Evolutionary conservation across 306 rosid genomes (phyloP).

Genomic region (Fagus sylvatica): DNA sequence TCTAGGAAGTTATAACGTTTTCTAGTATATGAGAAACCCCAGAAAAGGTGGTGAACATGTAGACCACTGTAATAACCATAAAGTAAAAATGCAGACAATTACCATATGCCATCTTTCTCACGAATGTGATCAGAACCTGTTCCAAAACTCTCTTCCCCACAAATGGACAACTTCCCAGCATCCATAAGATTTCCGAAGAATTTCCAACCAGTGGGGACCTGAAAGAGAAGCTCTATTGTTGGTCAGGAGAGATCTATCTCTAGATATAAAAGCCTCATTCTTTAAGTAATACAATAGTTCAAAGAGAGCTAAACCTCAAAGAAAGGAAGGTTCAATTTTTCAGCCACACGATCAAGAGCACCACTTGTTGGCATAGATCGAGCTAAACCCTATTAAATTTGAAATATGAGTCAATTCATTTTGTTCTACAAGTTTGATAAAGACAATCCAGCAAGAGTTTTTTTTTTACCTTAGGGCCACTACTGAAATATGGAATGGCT

Average conservation of each 20-base stretch:
- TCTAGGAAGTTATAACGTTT: not conserved
- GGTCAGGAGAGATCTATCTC: constrained; percentile 24
- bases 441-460: constrained; percentile 15
- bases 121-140: constrained; percentile 99
- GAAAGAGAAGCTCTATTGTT: constrained; percentile 27
- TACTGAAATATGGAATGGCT: constrained; percentile 81
- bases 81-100: constrained; percentile 33
- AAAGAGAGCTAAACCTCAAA: constrained; percentile 63
- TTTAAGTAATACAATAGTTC: constrained; percentile 15
- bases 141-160: constrained; percentile 99
- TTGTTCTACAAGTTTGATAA: constrained; percentile 5
- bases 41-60: not conserved
- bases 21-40: not conserved
- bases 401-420: constrained; percentile 14
- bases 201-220: constrained; percentile 99
- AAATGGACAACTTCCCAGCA: constrained; percentile 86
- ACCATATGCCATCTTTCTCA: constrained; percentile 99
- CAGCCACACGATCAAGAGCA: constrained; percentile 90
- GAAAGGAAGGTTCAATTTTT: constrained; percentile 80
- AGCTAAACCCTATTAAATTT: constrained; percentile 76
- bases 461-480: constrained; percentile 65
- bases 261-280: constrained; percentile 8
- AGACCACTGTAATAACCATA: not conserved
- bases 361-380: constrained; percentile 99
- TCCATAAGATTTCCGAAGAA: constrained; percentile 99